These are phyloP conservation scores for Omphalea diandra DNA, from an alignment of 441 rosid species.

Conservation along the genomic window DNA sequence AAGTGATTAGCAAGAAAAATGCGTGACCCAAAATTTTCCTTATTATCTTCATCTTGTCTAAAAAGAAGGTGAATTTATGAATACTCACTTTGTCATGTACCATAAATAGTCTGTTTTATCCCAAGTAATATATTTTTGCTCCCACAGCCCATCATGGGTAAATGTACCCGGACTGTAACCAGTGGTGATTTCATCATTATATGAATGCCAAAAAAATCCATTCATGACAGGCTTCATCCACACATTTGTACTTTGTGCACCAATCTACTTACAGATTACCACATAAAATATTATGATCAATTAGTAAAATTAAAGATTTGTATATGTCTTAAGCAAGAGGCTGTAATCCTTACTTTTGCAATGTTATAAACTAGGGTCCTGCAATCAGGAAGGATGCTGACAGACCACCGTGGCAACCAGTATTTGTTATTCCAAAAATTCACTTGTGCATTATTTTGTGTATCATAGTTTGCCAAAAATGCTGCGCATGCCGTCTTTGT, in stretches of 20 bases:
- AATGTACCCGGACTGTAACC: conserved; percentile 53
- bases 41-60: too few relatives aligned
- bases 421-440: conserved; percentile 61
- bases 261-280: conserved; percentile 48
- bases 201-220: conserved; percentile 83
- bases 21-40: too few relatives aligned
- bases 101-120: conserved; percentile 88
- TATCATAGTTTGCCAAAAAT: conserved; percentile 79
- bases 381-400: conserved; percentile 99
- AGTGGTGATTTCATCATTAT: conserved; percentile 65
- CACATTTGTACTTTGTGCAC: conserved; percentile 72
- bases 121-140: conserved; percentile 81
- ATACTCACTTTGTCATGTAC: conserved; percentile 94
- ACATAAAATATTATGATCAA: neutral
- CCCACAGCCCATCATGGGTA: conserved; percentile 68
- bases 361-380: conserved; percentile 87
- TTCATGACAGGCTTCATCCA: conserved; percentile 67
- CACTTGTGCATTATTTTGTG: conserved; percentile 55
- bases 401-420: conserved; percentile 93
- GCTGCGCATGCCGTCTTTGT: conserved; percentile 77
- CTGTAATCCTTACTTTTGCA: conserved; percentile 60
- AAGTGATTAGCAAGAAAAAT: too few relatives aligned
- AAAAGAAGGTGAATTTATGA: neutral
- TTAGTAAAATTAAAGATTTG: neutral
- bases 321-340: neutral